Conservation (phyloP, 225 moss, liverwort and hornwort species). For the Thuidium tamariscinum region DNA sequence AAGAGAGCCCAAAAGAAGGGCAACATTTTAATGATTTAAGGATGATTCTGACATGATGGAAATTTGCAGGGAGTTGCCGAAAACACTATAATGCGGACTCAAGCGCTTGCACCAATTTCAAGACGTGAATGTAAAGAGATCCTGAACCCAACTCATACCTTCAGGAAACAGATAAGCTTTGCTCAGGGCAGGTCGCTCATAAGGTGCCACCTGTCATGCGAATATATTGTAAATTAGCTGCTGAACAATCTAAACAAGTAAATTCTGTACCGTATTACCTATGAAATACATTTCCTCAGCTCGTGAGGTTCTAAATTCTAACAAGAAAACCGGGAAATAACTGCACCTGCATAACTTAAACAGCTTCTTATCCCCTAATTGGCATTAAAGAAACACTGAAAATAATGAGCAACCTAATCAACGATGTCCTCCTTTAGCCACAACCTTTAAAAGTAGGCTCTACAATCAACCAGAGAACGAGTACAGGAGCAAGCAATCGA, state of each 20-base stretch:
- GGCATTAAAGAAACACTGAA: not conserved
- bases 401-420: not conserved
- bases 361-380: not conserved
- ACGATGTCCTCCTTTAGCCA: not conserved
- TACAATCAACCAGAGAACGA: not conserved
- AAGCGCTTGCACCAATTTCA: not conserved
- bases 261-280: not conserved
- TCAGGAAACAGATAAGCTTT: constrained; percentile 68
- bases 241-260: not conserved
- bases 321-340: not conserved
- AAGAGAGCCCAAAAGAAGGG: too few species aligned
- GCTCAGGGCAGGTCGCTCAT: constrained; percentile 66
- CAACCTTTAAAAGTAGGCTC: not conserved
- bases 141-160: not conserved
- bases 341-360: not conserved
- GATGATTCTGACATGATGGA: not conserved
- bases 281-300: not conserved
- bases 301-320: not conserved
- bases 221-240: not conserved
- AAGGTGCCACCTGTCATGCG: constrained; percentile 52
- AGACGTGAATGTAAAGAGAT: not conserved
- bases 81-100: not conserved
- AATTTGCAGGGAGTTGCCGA: not conserved
- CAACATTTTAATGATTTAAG: not conserved
- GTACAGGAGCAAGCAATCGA: not conserved